These are phyloP conservation scores for Apophysomyces sp. DNA, from an alignment of 371 early-diverging fungal genomes.

Conservation along the genomic window DNA sequence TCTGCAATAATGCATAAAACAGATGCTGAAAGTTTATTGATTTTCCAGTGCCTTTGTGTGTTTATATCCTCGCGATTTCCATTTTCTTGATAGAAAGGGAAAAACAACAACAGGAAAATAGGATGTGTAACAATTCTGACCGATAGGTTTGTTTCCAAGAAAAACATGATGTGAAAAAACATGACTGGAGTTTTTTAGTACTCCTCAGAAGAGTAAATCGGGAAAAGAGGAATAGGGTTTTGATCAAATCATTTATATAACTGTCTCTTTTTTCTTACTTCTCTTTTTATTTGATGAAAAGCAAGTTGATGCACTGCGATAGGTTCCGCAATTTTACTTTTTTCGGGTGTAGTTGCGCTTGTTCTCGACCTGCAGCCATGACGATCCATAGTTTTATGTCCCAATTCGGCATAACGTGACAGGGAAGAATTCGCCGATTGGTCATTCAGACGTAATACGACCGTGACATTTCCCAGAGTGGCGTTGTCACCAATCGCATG, in stretches of 20 bases:
- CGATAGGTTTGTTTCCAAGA: background rate
- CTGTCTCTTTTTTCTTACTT: too few species aligned
- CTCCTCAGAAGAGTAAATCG: too few species aligned
- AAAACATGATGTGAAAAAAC: too few species aligned
- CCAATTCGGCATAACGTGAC: background rate
- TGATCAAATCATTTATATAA: too few species aligned
- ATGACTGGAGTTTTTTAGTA: too few species aligned
- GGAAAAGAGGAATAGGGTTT: too few species aligned
- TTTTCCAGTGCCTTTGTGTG: background rate
- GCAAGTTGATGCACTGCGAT: background rate
- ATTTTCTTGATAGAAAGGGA: too few species aligned
- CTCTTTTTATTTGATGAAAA: too few species aligned
- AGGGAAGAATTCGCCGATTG: background rate
- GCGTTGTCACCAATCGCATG: background rate
- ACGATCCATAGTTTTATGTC: background rate
- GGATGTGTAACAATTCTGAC: background rate
- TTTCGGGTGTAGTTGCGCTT: background rate
- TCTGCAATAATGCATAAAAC: background rate
- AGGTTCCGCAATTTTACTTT: background rate
- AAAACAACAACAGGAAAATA: background rate
- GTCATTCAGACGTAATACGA: background rate
- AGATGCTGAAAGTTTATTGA: background rate
- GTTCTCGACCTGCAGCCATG: conserved; percentile 1
- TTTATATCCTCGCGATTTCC: background rate
- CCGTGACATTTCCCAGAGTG: background rate